Evolutionary conservation across 2,329 filamentous ascomycete genomes (phyloP), one percentile per base, ranked within the genome.

Genomic region (Blastomyces percursus): DNA sequence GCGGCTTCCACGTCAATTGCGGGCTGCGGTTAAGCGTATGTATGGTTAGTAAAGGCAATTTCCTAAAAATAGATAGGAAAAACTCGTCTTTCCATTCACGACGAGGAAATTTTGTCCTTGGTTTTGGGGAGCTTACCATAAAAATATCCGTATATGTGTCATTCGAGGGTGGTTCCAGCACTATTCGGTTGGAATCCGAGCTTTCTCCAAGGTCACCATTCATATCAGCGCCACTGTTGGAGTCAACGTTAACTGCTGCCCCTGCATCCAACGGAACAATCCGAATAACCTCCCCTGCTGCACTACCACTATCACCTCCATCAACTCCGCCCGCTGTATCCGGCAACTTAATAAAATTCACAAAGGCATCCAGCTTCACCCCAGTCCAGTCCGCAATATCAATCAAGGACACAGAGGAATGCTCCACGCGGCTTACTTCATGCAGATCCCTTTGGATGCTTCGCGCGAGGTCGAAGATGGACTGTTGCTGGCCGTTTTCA

Each of bases 361-460:
- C 85, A 75, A 90, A 93, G 0, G 82, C 85, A 67, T 89, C 82
- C 0, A 96, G 73, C 61, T 74, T 78, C 1, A 91, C 75, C 0
- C 87, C 88, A 0, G 89, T 93, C 91, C 91, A 96, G 19, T 80
- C 73, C 24, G 79, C 74, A 46, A 96, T 86, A 71, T 96, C 86
- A 76, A 83, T 84, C 1, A 96, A 76, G 1, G 84, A 84, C 0
- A 84, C 85, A 1, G 77, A 77, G 0, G 82, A 80, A 69, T 85
- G 84, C 56, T 79, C 81, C 1, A 75, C 74, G 32, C 67, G 79
- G 24, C 80, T 81, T 44, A 96, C 86, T 3, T 77, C 71, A 44
- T 82, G 77, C 0, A 96, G 74, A 68, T 95, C 89, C 0, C 69
- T 68, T 69, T 95, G 90, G 1, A 96, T 83, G 14, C 77, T 71